These are phyloP conservation scores for Zygotorulaspora sp. DNA, from an alignment of 805 yeast genomes.

Conservation along the genomic window DNA sequence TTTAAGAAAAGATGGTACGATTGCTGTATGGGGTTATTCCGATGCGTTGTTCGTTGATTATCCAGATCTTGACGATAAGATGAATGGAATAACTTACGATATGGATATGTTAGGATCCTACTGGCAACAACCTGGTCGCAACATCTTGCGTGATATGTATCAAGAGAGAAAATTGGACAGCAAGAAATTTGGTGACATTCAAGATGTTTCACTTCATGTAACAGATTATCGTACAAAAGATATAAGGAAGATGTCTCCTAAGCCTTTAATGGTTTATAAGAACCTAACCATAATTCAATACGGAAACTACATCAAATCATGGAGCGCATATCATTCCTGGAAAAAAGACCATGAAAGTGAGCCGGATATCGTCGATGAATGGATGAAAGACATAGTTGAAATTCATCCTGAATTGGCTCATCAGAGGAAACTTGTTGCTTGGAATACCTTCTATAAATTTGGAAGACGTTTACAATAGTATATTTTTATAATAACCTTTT, in stretches of 20 bases:
- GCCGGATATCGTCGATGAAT: constrained; percentile 47
- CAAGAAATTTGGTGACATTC: constrained; percentile 40
- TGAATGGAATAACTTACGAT: constrained; percentile 48
- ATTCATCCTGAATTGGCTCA: constrained; percentile 25
- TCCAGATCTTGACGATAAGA: constrained; percentile 52
- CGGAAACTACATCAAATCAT: constrained; percentile 55
- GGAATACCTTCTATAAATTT: constrained; percentile 30
- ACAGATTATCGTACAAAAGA: constrained; percentile 19
- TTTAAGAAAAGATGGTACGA: constrained; percentile 57
- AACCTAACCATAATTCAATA: constrained; percentile 44
- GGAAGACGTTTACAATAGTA: constrained; percentile 13
- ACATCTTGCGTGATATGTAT: constrained; percentile 44
- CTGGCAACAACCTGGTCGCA: constrained; percentile 87
- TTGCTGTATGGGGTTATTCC: constrained; percentile 75
- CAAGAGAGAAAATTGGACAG: constrained; percentile 15
- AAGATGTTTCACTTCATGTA: constrained; percentile 29
- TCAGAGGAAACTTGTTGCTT: constrained; percentile 19
- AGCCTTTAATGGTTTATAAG: constrained; percentile 35
- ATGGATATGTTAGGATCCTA: constrained; percentile 46
- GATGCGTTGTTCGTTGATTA: constrained; percentile 58
- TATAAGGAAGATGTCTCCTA: constrained; percentile 10
- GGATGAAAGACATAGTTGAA: constrained; percentile 37
- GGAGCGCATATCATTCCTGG: constrained; percentile 65
- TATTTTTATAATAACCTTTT: neutral
- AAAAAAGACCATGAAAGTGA: constrained; percentile 35